Evolutionary conservation across 192 early-diverging fungal genomes (phyloP).

Genomic region (Entophlyctis helioformis): DNA sequence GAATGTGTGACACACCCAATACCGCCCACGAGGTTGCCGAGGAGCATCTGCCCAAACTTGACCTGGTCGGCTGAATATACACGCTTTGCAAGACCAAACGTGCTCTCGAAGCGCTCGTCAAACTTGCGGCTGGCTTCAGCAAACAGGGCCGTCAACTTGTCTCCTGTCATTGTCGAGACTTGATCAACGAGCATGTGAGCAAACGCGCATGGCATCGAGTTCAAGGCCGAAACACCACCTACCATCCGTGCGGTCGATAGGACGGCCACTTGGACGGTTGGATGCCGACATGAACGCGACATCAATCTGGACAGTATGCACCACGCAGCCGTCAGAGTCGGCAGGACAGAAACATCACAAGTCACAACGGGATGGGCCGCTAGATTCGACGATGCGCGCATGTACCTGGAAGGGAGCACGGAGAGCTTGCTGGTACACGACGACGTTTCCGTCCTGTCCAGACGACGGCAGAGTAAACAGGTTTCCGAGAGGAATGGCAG

Average conservation of each 20-base stretch:
- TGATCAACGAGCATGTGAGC: too few relatives aligned
- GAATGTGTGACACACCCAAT: slow-evolving; percentile 49
- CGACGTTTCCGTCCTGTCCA: slow-evolving; percentile 31
- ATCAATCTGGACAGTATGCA: slow-evolving; percentile 37
- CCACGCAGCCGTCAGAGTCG: too few relatives aligned
- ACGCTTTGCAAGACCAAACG: slow-evolving; percentile 53
- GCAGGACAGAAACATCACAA: too few relatives aligned
- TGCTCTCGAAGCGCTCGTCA: slow-evolving; percentile 61
- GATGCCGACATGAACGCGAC: slow-evolving; percentile 33
- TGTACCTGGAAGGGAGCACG: slow-evolving; percentile 53
- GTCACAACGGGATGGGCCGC: too few relatives aligned
- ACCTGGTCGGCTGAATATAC: slow-evolving; percentile 48
- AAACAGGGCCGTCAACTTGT: too few relatives aligned
- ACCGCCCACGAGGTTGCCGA: slow-evolving; percentile 81
- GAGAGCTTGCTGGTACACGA: slow-evolving; percentile 53
- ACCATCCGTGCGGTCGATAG: slow-evolving; percentile 2
- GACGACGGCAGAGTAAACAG: too few relatives aligned
- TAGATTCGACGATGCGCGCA: too few relatives aligned
- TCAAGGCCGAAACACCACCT: background rate
- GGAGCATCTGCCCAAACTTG: slow-evolving; percentile 57
- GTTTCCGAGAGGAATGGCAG: too few relatives aligned
- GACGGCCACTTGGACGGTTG: background rate
- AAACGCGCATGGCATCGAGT: too few relatives aligned
- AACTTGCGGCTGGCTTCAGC: too few relatives aligned
- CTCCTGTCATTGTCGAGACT: too few relatives aligned